Base-by-base conservation (phyloP, 345 rosid species). In the Geranium rotundifolium region DNA sequence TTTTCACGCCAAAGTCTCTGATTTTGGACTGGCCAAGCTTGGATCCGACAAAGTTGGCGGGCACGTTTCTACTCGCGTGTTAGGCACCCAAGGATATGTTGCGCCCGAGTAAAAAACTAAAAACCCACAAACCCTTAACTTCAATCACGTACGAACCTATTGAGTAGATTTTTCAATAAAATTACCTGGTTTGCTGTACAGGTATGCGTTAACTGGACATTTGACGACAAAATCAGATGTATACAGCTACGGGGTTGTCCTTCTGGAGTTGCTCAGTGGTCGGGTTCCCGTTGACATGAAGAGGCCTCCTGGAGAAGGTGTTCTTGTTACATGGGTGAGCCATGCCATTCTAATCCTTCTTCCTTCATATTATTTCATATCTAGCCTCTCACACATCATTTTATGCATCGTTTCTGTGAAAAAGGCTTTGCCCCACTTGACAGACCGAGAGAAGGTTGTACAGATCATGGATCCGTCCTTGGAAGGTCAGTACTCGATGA, bases 181-280 rank as follows among this genome's bases (percentile, higher is more conserved):
- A 60, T 52, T 30, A 12, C 5, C 37, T 57, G 64, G 14, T 62
- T 9, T 67, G 52, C 27, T 67, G 12, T 52, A 31, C 73, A 89
- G 96, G 82, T 91, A 89, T 73, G 99, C 96, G 41, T 70, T 89
- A 78, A 93, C 99, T 0, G 96, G 98, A 52, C 96, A 87, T 79
- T 72, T 92, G 64, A 87, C 96, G 1, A 85, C 97, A 67, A 93
- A 92, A 79, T 93, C 99, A 69, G 99, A 87, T 76, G 97, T 93
- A 18, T 93, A 87, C 61, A 84, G 96, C 75, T 87, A 85, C 19
- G 97, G 98, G 31, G 90, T 92, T 57, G 98, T 87, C 68, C 84
- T 92, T 65, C 66, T 92, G 68, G 96, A 92, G 82, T 76, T 89
- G 78, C 86, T 93, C 61, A 87, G 96, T 0, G 95, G 99, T 29